Evolutionary conservation across 805 yeast species (phyloP), one percentile per base, ranked within the genome.

Genomic region (Wickerhamomyces mucosus): DNA sequence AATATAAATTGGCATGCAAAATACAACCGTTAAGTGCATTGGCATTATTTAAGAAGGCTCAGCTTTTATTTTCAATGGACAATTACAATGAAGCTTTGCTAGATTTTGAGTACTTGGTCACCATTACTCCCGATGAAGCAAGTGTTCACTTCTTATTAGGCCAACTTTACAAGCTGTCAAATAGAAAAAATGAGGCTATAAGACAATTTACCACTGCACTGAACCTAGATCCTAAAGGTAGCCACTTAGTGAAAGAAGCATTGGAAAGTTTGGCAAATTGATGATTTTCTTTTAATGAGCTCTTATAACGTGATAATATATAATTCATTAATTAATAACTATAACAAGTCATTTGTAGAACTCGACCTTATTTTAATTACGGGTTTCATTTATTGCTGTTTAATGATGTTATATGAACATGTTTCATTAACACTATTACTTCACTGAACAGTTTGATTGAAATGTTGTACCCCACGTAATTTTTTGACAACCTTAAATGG

Each of bases 121-220:
- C 72, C 18, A 57, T 84, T 33, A 95, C 94, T 0, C 96, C 98
- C 0, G 94, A 89, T 53, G 97, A 89, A 52, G 94, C 96, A 0
- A 77, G 84, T 32, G 95, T 89, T 18, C 97, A 89, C 55, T 85
- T 81, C 55, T 59, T 88, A 26, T 61, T 92, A 28, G 98, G 96
- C 9, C 85, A 85, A 48, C 65, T 88, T 33, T 85, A 86, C 65
- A 82, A 78, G 45, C 69, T 78, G 19, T 72, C 79, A 40, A 77
- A 78, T 18, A 75, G 82, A 38, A 78, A 75, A 45, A 74, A 72
- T 43, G 76, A 69, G 40, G 97, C 98, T 1, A 69, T 89, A 18
- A 75, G 73, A 42, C 89, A 83, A 46, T 84, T 83, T 43, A 89
- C 97, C 0, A 70, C 78, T 27, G 96, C 98, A 1, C 64, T 85